A percentile compares a stretch with the other conserved stretches of the same genome.
Conservation (phyloP, 768 basidiomycete species). For the Botryobasidium botryosum region DNA sequence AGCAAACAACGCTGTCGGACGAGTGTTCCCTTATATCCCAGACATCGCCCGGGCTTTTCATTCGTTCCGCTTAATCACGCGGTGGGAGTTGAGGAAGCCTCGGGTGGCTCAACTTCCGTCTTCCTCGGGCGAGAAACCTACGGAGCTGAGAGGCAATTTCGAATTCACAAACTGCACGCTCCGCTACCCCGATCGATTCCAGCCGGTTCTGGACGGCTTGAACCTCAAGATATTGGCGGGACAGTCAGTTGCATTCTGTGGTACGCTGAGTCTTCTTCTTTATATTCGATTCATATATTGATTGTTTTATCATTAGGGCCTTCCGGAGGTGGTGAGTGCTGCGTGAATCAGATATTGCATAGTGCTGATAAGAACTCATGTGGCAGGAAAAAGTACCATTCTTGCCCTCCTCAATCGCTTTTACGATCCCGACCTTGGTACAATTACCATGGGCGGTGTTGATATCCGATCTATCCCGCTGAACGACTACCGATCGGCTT, state of each 20-base stretch:
- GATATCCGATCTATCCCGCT: conserved; percentile 17
- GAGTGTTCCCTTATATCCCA: not conserved
- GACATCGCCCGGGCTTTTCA: conserved; percentile 9
- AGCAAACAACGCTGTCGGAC: not conserved
- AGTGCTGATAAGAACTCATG: too few species aligned
- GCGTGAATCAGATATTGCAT: too few species aligned
- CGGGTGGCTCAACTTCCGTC: conserved; percentile 5
- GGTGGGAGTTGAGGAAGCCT: not conserved
- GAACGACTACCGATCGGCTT: conserved; percentile 13
- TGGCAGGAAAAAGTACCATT: conserved; percentile 11
- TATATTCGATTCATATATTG: not conserved
- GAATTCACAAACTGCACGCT: conserved; percentile 11
- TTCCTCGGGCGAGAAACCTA: not conserved
- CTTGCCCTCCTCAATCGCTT: conserved; percentile 19
- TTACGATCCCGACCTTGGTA: conserved; percentile 17
- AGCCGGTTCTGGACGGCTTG: conserved; percentile 15
- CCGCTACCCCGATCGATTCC: conserved; percentile 17
- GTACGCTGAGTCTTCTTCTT: conserved; percentile 10
- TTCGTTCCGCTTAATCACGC: not conserved
- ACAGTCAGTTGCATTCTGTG: conserved; percentile 19
- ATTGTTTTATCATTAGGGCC: not conserved
- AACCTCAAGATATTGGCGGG: conserved; percentile 15
- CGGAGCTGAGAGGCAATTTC: conserved; percentile 11
- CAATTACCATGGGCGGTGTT: conserved; percentile 15
- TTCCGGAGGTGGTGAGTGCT: too few species aligned